Conservation (phyloP, 352 stramenopile species). For the Pythium aphanidermatum region DNA sequence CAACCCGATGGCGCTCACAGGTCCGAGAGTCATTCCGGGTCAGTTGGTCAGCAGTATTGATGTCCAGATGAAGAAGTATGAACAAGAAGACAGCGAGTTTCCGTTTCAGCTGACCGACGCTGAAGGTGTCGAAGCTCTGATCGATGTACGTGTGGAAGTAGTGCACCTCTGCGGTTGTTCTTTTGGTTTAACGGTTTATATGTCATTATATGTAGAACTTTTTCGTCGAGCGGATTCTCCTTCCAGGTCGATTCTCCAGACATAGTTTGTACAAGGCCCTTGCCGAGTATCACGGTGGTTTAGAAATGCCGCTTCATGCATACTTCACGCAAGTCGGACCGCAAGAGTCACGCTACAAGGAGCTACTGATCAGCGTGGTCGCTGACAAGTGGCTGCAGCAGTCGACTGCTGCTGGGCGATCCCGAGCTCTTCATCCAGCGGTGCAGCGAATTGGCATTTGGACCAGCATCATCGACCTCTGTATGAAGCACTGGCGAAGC, state of each 20-base stretch:
- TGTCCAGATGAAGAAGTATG: constrained; percentile 60
- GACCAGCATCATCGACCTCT: constrained; percentile 61
- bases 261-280: constrained; percentile 61
- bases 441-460: constrained; percentile 46
- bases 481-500: constrained; percentile 61
- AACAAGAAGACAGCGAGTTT: constrained; percentile 47
- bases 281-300: constrained; percentile 30
- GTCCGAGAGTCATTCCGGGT: constrained; percentile 42
- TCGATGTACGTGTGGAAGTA: constrained; percentile 30
- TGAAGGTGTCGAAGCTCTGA: constrained; percentile 25
- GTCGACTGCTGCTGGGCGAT: background rate
- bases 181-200: background rate
- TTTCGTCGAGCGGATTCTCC: constrained; percentile 46
- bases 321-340: constrained; percentile 28
- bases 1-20: constrained; percentile 65
- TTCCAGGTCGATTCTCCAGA: constrained; percentile 59
- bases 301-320: constrained; percentile 24
- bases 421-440: constrained; percentile 6
- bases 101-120: constrained; percentile 50
- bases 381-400: constrained; percentile 28
- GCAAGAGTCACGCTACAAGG: constrained; percentile 58
- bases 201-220: constrained; percentile 30
- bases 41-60: constrained; percentile 50
- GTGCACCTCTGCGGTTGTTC: background rate
- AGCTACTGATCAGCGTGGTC: constrained; percentile 49